Conservation (phyloP, 1,284 basidiomycete genomes). For the Blastosporella zonata region DNA sequence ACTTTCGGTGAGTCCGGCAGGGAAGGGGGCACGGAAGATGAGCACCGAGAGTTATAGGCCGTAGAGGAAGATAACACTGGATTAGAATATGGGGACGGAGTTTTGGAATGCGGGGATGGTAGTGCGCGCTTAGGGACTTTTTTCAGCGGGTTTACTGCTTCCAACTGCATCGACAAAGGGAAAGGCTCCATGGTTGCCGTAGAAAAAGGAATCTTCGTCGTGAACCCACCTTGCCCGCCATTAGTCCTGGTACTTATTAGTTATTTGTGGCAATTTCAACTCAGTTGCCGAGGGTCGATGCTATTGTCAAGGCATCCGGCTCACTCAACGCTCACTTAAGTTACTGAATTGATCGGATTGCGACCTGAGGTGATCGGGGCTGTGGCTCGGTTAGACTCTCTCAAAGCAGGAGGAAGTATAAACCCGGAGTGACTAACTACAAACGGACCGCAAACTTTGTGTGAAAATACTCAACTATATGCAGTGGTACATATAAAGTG, state of each 20-base stretch:
- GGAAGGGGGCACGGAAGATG: neutral
- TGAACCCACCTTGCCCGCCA: neutral
- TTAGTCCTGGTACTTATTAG: neutral
- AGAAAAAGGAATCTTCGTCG: neutral
- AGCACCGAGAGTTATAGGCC: neutral
- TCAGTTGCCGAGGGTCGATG: neutral
- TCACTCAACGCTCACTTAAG: neutral
- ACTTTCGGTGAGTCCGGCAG: neutral
- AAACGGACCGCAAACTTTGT: too few species aligned
- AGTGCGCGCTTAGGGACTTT: neutral
- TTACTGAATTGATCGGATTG: too few species aligned
- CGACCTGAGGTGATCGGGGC: too few species aligned
- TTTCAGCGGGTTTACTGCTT: neutral
- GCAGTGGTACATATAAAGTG: too few species aligned
- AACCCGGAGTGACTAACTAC: too few species aligned
- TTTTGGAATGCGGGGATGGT: neutral
- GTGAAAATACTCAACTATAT: too few species aligned
- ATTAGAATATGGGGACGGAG: neutral
- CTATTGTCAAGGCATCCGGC: neutral
- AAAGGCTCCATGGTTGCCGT: constrained; percentile 1
- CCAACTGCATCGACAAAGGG: neutral
- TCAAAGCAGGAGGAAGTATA: too few species aligned
- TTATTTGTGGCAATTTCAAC: constrained; percentile 5
- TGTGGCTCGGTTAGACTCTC: too few species aligned
- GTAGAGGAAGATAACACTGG: neutral